Percentiles rank a stretch among this genome's conserved stretches.
phyloP scores from a whole-genome alignment of 805 yeast genomes.

The Candida broadrunensis region DNA sequence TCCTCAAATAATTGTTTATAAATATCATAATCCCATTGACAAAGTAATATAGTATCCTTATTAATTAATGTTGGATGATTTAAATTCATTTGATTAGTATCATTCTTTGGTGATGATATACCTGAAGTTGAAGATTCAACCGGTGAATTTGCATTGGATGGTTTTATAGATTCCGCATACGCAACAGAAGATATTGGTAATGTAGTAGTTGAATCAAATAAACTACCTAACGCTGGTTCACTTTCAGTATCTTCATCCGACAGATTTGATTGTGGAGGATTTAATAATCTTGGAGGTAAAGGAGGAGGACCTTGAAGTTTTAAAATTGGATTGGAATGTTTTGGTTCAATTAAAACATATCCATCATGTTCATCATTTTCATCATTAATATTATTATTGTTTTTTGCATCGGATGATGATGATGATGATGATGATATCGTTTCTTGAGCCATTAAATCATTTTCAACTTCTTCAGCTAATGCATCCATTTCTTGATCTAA shows the following conservation, averaged over 20 bases:
- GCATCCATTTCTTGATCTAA: constrained; percentile 12
- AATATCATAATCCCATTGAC: constrained; percentile 61
- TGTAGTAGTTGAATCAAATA: constrained; percentile 15
- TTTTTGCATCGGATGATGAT: constrained; percentile 4
- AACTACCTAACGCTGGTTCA: constrained; percentile 18
- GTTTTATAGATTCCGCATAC: constrained; percentile 15
- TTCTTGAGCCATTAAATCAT: constrained; percentile 7
- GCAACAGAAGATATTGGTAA: constrained; percentile 13
- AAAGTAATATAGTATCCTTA: constrained; percentile 37
- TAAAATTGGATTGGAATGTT: neutral
- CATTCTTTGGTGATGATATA: constrained; percentile 1
- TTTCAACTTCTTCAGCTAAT: constrained; percentile 7
- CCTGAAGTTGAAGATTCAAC: constrained; percentile 4
- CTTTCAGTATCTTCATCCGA: constrained; percentile 28
- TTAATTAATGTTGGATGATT: constrained; percentile 20
- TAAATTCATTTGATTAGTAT: neutral
- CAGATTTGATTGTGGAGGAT: constrained; percentile 13
- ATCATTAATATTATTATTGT: constrained; percentile 4
- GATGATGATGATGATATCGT: neutral
- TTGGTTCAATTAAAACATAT: constrained; percentile 15
- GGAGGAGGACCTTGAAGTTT: neutral
- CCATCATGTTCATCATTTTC: constrained; percentile 14
- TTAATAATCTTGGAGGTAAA: constrained; percentile 3
- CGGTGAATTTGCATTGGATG: constrained; percentile 17
- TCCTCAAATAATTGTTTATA: constrained; percentile 53